phyloP scores from a whole-genome alignment of 2,329 filamentous ascomycete species.

The Thielaviopsis punctulata region DNA sequence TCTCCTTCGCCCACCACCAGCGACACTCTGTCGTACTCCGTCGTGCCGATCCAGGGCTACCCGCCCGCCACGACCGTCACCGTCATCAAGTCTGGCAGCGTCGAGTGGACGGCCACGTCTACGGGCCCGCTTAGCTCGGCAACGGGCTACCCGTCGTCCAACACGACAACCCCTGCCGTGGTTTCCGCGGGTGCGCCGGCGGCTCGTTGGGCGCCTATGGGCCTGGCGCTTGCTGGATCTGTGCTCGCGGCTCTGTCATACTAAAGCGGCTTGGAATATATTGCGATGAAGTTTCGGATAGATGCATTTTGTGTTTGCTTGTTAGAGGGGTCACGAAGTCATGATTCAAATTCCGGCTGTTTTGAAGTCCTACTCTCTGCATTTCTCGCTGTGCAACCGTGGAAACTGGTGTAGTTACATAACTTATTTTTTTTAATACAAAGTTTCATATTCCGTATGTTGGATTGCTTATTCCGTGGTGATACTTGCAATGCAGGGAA shows the following conservation, averaged over 20 bases:
- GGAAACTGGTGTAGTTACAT: not conserved
- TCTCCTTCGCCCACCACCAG: not conserved
- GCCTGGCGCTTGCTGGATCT: constrained; percentile 8
- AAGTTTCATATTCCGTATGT: too few relatives aligned
- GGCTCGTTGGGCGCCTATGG: constrained; percentile 12
- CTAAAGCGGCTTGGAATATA: not conserved
- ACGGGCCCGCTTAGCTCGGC: not conserved
- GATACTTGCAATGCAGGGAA: not conserved
- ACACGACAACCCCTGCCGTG: constrained; percentile 3
- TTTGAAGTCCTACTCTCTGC: not conserved
- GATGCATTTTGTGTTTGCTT: not conserved
- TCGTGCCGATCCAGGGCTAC: constrained; percentile 8
- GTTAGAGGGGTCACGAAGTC: not conserved
- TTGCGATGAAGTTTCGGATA: not conserved
- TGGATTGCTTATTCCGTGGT: not conserved
- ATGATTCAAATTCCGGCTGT: not conserved
- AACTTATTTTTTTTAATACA: not conserved
- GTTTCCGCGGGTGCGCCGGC: not conserved
- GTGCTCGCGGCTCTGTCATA: not conserved
- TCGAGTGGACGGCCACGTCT: constrained; percentile 9
- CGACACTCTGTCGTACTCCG: constrained; percentile 4
- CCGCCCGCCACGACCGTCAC: constrained; percentile 7
- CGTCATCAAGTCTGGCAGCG: constrained; percentile 7
- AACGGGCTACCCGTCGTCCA: constrained; percentile 3
- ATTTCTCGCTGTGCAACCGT: not conserved